These are phyloP conservation scores for Leishmania lainsoni DNA, from an alignment of 208 protist genomes.

Conservation along the genomic window DNA sequence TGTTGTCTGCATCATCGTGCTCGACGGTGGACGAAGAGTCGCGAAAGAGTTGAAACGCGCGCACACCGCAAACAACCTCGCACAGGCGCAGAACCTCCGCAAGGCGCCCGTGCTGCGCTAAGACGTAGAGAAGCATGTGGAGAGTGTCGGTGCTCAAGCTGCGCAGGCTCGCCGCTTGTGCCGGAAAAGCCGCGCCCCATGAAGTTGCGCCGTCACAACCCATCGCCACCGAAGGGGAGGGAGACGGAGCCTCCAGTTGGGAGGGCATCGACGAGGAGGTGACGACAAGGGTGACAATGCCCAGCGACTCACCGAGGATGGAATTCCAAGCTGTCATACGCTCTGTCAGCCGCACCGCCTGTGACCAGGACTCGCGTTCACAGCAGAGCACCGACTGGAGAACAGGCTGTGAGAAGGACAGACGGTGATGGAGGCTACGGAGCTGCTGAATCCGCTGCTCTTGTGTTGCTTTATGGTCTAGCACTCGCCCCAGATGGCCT, in stretches of 20 bases:
- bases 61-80: neutral
- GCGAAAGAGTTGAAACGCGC: neutral
- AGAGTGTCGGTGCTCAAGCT: constrained; percentile 8
- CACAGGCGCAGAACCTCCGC: constrained; percentile 17
- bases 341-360: constrained; percentile 16
- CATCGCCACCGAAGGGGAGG: neutral
- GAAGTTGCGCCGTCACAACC: neutral
- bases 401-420: constrained; percentile 8
- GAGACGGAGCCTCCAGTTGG: neutral
- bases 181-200: neutral
- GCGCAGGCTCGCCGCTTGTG: neutral
- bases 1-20: neutral
- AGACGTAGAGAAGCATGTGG: constrained; percentile 52
- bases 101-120: constrained; percentile 66
- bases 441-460: neutral
- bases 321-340: constrained; percentile 23
- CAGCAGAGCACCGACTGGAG: constrained; percentile 20
- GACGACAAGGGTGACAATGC: neutral
- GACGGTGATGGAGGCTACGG: neutral
- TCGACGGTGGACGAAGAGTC: neutral
- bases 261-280: neutral
- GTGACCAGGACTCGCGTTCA: constrained; percentile 28
- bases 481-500: neutral
- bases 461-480: neutral
- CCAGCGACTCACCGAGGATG: constrained; percentile 4